Percentiles rank a stretch among this genome's conserved stretches.
These are phyloP conservation scores for Fulvia fulva DNA, from an alignment of 2,329 filamentous ascomycete species.

Conservation along the genomic window DNA sequence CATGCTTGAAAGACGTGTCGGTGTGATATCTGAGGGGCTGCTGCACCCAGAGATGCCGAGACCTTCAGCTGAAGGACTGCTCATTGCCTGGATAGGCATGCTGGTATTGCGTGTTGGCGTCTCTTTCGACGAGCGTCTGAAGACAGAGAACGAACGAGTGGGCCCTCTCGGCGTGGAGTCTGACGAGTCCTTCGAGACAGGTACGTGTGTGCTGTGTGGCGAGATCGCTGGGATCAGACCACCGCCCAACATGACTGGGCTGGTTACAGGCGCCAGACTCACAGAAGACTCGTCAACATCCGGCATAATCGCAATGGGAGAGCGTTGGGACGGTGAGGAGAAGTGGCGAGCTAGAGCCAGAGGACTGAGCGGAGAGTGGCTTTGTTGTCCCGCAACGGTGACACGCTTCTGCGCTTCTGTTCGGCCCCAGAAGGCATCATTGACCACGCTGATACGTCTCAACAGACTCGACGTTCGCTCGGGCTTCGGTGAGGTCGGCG, in stretches of 20 bases:
- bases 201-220: slow-evolving; percentile 1
- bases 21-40: not conserved
- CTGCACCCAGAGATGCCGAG: not conserved
- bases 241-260: not conserved
- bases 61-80: not conserved
- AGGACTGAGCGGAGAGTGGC: not conserved
- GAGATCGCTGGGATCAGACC: not conserved
- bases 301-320: not conserved
- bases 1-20: not conserved
- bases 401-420: not conserved
- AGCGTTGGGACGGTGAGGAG: not conserved
- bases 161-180: not conserved
- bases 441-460: slow-evolving; percentile 8
- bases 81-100: not conserved
- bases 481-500: not conserved
- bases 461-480: slow-evolving; percentile 15
- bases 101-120: not conserved
- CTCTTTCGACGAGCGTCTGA: not conserved
- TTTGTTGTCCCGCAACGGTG: not conserved
- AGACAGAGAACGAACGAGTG: not conserved
- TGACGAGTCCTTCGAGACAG: not conserved
- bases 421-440: slow-evolving; percentile 9
- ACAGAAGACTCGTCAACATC: not conserved
- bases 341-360: not conserved
- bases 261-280: not conserved